phyloP scores from a whole-genome alignment of 2,329 filamentous ascomycete genomes.

The Fusarium chlamydosporum region DNA sequence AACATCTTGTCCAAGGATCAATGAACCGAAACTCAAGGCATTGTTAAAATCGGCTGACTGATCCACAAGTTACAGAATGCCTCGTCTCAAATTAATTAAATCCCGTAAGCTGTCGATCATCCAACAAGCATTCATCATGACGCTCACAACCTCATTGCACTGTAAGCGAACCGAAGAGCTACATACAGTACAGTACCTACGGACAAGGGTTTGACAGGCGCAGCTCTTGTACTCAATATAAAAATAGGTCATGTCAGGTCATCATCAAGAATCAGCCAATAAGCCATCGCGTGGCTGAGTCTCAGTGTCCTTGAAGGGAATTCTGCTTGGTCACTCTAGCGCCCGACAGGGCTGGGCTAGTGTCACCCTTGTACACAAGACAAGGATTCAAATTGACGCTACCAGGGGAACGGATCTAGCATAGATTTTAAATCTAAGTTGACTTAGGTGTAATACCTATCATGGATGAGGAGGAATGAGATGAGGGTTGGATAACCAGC shows the following conservation, averaged over 20 bases:
- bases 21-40: constrained; percentile 24
- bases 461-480: constrained; percentile 3
- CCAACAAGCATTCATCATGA: constrained; percentile 26
- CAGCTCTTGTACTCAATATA: constrained; percentile 27
- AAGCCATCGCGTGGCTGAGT: constrained; percentile 32
- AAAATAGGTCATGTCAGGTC: constrained; percentile 41
- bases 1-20: background rate
- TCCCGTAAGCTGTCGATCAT: constrained; percentile 32
- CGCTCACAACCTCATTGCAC: constrained; percentile 8
- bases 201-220: constrained; percentile 22
- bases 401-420: constrained; percentile 29
- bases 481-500: background rate
- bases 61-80: constrained; percentile 27
- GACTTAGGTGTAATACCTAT: constrained; percentile 3
- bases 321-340: constrained; percentile 32
- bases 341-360: constrained; percentile 38
- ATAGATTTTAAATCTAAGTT: constrained; percentile 13
- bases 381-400: constrained; percentile 34
- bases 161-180: constrained; percentile 9
- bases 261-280: constrained; percentile 38
- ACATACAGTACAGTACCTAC: background rate
- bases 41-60: constrained; percentile 1
- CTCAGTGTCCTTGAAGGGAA: constrained; percentile 9
- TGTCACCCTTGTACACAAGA: constrained; percentile 22
- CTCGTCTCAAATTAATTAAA: constrained; percentile 30